These are phyloP conservation scores for Penicillium goetzii DNA, from an alignment of 495 filamentous ascomycete species.

Conservation along the genomic window DNA sequence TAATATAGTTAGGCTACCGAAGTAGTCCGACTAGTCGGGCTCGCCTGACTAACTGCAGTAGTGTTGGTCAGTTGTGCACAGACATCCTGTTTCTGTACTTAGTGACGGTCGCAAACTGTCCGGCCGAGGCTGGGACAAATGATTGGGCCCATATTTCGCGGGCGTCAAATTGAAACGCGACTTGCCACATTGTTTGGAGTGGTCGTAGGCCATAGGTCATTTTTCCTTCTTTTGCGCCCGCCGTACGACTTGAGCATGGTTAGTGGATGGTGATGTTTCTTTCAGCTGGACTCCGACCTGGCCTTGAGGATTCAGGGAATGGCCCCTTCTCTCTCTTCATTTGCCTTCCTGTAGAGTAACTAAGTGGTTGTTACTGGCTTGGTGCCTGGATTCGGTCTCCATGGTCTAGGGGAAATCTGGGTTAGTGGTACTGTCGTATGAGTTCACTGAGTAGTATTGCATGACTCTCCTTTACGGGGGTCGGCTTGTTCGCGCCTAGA, in stretches of 20 bases:
- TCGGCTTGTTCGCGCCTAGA: not conserved
- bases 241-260: not conserved
- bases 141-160: constrained; percentile 15
- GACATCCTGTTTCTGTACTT: not conserved
- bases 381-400: not conserved
- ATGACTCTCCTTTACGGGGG: constrained; percentile 6
- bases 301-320: not conserved
- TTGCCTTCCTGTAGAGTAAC: not conserved
- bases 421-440: not conserved
- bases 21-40: not conserved
- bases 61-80: not conserved
- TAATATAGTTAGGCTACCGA: not conserved
- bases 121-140: constrained; percentile 9
- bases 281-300: not conserved
- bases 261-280: constrained; percentile 1
- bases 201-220: constrained; percentile 11
- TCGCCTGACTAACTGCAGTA: not conserved
- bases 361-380: not conserved
- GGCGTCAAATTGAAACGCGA: constrained; percentile 34
- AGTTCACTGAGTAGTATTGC: not conserved
- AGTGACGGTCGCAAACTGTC: constrained; percentile 16
- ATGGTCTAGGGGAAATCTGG: not conserved
- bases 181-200: constrained; percentile 24
- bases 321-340: not conserved
- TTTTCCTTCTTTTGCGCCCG: not conserved